phyloP scores from a whole-genome alignment of 331 rosid genomes.

The Prunus yedoensis region DNA sequence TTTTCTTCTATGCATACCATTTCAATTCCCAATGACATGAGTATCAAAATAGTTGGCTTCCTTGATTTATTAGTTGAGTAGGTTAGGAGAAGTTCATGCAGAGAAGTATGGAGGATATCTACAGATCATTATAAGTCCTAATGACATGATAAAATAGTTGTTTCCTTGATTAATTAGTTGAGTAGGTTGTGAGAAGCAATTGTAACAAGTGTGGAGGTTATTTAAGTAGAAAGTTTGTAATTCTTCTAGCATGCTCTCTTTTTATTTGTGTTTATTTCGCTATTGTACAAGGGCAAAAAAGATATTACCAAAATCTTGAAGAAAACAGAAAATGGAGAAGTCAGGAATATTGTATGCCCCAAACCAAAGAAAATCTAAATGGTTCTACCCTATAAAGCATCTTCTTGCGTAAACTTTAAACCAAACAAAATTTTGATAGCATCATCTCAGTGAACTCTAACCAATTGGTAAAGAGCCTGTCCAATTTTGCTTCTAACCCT shows the following conservation, averaged over 20 bases:
- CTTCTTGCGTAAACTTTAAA: not conserved
- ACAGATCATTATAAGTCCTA: not conserved
- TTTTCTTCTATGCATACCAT: not conserved
- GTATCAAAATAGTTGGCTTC: not conserved
- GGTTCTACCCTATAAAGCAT: not conserved
- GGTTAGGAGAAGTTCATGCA: not conserved
- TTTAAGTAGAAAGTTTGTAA: not conserved
- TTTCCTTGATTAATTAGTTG: not conserved
- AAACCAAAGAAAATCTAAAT: not conserved
- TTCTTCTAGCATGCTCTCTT: not conserved
- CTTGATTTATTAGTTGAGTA: not conserved
- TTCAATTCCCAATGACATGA: not conserved
- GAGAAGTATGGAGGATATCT: no score
- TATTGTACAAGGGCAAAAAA: not conserved
- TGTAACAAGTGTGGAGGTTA: not conserved
- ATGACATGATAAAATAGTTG: not conserved
- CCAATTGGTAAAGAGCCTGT: not conserved
- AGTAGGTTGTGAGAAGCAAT: not conserved
- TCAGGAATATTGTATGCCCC: not conserved
- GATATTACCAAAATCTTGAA: not conserved
- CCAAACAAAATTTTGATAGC: not conserved
- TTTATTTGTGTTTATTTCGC: not conserved
- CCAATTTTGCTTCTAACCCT: not conserved
- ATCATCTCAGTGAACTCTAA: not conserved
- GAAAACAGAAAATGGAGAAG: not conserved